Conservation (phyloP, 2,329 filamentous ascomycete species). For the Geosmithia morbida region DNA sequence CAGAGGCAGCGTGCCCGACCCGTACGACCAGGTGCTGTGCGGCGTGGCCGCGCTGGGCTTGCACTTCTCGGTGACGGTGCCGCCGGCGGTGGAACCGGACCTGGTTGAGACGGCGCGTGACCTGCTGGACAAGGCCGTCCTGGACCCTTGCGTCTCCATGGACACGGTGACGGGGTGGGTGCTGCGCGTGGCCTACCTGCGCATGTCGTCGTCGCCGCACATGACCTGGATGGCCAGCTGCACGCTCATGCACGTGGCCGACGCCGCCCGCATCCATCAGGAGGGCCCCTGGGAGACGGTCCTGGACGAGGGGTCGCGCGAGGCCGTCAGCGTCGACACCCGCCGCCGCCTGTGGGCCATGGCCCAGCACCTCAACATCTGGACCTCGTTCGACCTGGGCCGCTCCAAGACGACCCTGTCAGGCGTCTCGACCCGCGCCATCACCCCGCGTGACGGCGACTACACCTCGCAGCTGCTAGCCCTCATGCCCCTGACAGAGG, state of each 20-base stretch:
- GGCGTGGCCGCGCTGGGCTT: slow-evolving; percentile 40
- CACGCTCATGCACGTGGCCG: slow-evolving; percentile 41
- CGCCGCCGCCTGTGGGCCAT: slow-evolving; percentile 30
- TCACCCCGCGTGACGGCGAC: slow-evolving; percentile 21
- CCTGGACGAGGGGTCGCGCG: slow-evolving; percentile 7
- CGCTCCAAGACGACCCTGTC: slow-evolving; percentile 34
- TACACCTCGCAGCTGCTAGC: slow-evolving; percentile 32
- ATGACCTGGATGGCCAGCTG: slow-evolving; percentile 42
- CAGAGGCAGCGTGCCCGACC: slow-evolving; percentile 9
- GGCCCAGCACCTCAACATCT: slow-evolving; percentile 41
- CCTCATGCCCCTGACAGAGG: slow-evolving; percentile 36
- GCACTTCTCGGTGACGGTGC: slow-evolving; percentile 30
- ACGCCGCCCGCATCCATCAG: slow-evolving; percentile 32
- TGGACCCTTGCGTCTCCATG: slow-evolving; percentile 18
- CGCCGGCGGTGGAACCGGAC: slow-evolving; percentile 24
- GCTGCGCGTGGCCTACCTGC: slow-evolving; percentile 35
- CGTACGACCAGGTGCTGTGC: slow-evolving; percentile 32
- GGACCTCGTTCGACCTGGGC: slow-evolving; percentile 44
- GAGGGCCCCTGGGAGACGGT: slow-evolving; percentile 15
- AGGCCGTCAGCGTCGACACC: slow-evolving; percentile 19
- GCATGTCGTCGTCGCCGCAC: slow-evolving; percentile 37
- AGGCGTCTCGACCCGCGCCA: slow-evolving; percentile 25
- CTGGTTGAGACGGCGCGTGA: slow-evolving; percentile 28
- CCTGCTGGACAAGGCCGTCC: slow-evolving; percentile 24
- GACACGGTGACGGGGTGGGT: slow-evolving; percentile 34